phyloP scores from a whole-genome alignment of 495 filamentous ascomycete genomes.

The Penicillium nucicola region DNA sequence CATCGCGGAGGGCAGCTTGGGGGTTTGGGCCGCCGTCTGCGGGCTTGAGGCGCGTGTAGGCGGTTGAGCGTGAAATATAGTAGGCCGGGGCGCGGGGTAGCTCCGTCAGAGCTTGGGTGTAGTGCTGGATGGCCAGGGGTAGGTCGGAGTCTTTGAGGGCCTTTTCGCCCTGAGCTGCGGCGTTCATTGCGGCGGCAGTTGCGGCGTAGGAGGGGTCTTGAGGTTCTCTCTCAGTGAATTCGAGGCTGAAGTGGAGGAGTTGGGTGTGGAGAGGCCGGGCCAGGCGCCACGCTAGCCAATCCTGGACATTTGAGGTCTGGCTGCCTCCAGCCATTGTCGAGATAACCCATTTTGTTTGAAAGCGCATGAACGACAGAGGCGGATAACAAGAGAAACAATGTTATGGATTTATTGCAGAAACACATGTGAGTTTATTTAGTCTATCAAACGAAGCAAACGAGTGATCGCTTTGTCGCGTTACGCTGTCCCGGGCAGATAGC shows the following conservation, averaged over 20 bases:
- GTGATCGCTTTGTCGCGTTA: too few species aligned
- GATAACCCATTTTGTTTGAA: not conserved
- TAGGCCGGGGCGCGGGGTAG: conserved; percentile 71
- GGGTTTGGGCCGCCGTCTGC: conserved; percentile 44
- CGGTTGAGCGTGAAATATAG: conserved; percentile 84
- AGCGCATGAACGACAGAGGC: not conserved
- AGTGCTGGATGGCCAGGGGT: conserved; percentile 62
- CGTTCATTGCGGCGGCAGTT: conserved; percentile 45
- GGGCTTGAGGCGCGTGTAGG: conserved; percentile 65
- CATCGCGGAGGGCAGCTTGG: conserved; percentile 67
- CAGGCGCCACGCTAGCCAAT: not conserved
- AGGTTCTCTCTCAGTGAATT: not conserved
- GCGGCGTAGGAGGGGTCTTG: not conserved
- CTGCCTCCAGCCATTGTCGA: too few species aligned
- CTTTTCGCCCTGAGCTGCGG: conserved; percentile 58
- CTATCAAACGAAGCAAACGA: too few species aligned
- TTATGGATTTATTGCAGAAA: not conserved
- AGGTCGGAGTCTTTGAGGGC: conserved; percentile 65
- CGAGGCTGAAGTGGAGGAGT: too few species aligned
- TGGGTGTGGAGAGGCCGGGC: not conserved
- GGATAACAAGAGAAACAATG: not conserved
- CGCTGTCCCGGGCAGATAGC: not conserved
- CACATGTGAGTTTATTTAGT: not conserved
- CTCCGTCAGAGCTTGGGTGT: conserved; percentile 69
- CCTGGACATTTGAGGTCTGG: too few species aligned